Base-by-base conservation (phyloP, 1,284 basidiomycete species). In the Sparassis latifolia region DNA sequence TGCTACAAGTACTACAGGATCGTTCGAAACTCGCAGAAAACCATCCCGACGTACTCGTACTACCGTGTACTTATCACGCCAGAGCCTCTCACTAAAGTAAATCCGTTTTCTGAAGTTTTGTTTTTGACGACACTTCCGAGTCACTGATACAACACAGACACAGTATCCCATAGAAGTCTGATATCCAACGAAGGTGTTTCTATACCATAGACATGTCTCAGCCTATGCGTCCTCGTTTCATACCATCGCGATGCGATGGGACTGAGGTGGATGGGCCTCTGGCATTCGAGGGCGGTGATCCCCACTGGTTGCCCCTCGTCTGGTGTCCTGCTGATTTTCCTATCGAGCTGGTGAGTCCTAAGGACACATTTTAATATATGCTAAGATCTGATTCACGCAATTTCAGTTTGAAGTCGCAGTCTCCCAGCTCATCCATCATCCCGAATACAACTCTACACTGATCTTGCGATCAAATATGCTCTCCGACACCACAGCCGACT, bases 381-480 rank as follows among this genome's bases (percentile, higher is more conserved):
- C 42, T 54, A 54, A 40, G 10, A 12, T 45, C 32, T 44, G 31
- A 42, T 33, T 38, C 45, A 35, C 42, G 33, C 5, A 30, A n/a
- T 41, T 39, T 4, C 52, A 90, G 88, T 90, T 90, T 58, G 78
- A 82, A 57, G 61, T 64, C 2, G 86, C 84, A 0, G 62, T 82
- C 31, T 75, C 73, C 9, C 84, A 87, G 58, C 69, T 91, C 32
- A 70, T 91, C 2, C 76, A 84, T 45, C 88, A 91, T 59, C 89
- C 89, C 6, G 89, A 92, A 61, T 88, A 89, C 65, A 91, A 90
- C 61, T 89, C 86, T 0, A 87, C 88, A 0, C 75, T 91, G 33
- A 92, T 92, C 48, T 67, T 92, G 10, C 80, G 89, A 1, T 86
- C 89, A 0, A 86, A 92, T 43, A 74, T 76, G 1, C 37, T 90